These are phyloP conservation scores for Podila clonocystis DNA, from an alignment of 192 early-diverging fungal genomes.

Conservation along the genomic window DNA sequence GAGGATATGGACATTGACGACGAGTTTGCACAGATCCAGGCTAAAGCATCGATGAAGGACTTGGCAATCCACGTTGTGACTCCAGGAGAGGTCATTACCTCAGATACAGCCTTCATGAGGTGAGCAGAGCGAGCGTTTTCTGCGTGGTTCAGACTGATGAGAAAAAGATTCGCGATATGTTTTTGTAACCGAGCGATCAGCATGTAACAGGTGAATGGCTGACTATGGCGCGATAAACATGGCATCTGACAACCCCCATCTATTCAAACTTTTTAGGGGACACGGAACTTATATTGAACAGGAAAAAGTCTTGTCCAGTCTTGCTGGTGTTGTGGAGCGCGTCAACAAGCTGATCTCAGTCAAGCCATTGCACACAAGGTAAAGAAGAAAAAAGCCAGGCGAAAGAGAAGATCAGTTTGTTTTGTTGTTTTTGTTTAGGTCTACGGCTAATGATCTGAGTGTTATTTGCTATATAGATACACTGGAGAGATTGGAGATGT, in stretches of 20 bases:
- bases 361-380: conserved; percentile 84
- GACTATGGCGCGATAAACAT: too few species aligned
- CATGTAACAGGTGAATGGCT: too few species aligned
- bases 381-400: neutral
- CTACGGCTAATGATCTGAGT: neutral
- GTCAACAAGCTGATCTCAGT: conserved; percentile 98
- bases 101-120: conserved; percentile 83
- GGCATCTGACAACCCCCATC: neutral
- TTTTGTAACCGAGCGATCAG: neutral
- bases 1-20: conserved; percentile 55
- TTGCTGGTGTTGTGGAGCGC: conserved; percentile 91
- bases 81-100: conserved; percentile 80
- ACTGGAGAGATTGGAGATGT: conserved; percentile 97
- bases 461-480: conserved; percentile 55
- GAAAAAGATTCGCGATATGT: neutral
- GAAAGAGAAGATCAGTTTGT: too few species aligned
- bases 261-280: conserved; percentile 62
- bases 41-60: conserved; percentile 5
- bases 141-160: conserved; percentile 16
- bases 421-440: too few species aligned
- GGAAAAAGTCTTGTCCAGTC: conserved; percentile 78
- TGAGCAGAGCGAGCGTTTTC: conserved; percentile 7
- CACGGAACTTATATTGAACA: conserved; percentile 90
- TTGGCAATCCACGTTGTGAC: conserved; percentile 65
- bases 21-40: conserved; percentile 1